Conservation (phyloP, 2,329 filamentous ascomycete genomes). For the Colletotrichum sp. region DNA sequence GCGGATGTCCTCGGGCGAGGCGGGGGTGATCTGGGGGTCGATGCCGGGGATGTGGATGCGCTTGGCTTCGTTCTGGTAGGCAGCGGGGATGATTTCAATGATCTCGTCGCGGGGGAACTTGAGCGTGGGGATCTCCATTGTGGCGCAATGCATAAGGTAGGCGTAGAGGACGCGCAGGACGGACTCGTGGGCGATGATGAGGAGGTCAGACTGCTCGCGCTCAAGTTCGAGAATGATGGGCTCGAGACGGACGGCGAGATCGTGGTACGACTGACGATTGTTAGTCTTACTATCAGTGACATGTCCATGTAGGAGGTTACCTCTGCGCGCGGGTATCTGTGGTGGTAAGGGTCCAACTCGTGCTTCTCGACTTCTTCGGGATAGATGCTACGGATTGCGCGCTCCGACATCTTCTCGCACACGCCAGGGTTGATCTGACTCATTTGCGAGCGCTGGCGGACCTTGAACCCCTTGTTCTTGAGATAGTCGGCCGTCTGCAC, state of each 20-base stretch:
- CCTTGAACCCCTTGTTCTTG: constrained; percentile 79
- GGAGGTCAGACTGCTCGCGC: constrained; percentile 94
- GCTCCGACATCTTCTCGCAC: constrained; percentile 91
- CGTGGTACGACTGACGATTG: constrained; percentile 82
- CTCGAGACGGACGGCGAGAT: constrained; percentile 95
- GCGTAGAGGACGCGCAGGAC: constrained; percentile 97
- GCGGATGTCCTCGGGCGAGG: constrained; percentile 80
- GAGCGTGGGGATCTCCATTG: constrained; percentile 89
- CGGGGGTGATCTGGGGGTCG: constrained; percentile 71
- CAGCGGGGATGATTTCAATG: constrained; percentile 97
- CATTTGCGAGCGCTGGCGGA: constrained; percentile 93
- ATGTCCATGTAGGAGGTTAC: constrained; percentile 45
- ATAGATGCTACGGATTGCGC: constrained; percentile 78
- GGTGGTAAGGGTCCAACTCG: constrained; percentile 93
- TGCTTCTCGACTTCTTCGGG: constrained; percentile 93
- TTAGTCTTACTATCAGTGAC: neutral
- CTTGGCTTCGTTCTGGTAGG: constrained; percentile 95
- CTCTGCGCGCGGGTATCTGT: constrained; percentile 93
- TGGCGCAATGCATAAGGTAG: constrained; percentile 98
- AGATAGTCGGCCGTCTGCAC: constrained; percentile 88
- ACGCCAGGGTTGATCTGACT: constrained; percentile 96
- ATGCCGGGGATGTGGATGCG: constrained; percentile 81
- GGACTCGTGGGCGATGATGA: constrained; percentile 97
- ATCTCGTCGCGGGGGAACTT: constrained; percentile 97
- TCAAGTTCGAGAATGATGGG: constrained; percentile 98